Percentiles rank a stretch among this genome's conserved stretches.
These are phyloP conservation scores for Syzygium malaccense DNA, from an alignment of 441 rosid species.

Conservation along the genomic window DNA sequence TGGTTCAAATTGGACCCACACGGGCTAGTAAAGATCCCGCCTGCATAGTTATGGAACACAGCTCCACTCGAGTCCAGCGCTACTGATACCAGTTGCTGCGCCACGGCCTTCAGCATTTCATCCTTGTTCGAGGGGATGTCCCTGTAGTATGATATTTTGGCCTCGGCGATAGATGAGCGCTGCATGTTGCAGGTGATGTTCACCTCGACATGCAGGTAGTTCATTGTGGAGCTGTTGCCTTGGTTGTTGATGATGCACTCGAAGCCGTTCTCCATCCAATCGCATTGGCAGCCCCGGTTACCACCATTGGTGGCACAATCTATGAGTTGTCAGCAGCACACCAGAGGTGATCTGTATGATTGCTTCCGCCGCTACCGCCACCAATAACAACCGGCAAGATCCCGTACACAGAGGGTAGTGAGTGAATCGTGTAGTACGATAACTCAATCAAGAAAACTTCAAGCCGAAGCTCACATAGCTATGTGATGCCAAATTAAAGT, in stretches of 20 bases:
- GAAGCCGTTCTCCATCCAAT: background rate
- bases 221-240: background rate
- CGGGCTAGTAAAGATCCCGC: background rate
- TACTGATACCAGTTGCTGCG: background rate
- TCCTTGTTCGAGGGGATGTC: background rate
- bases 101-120: background rate
- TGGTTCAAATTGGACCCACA: background rate
- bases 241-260: background rate
- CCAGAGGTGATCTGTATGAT: background rate
- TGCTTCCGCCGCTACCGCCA: background rate
- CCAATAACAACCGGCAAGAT: background rate
- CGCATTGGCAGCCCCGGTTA: background rate
- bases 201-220: background rate
- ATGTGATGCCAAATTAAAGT: no score
- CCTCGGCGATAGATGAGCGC: background rate
- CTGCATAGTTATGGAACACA: background rate
- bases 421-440: no score
- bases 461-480: no score
- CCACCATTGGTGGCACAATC: background rate
- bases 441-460: background rate
- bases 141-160: background rate
- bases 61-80: background rate
- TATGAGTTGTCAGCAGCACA: background rate
- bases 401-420: background rate
- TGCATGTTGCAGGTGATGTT: background rate